These are phyloP conservation scores for Elsinoe arachidis DNA, from an alignment of 2,329 filamentous ascomycete species.

Conservation along the genomic window DNA sequence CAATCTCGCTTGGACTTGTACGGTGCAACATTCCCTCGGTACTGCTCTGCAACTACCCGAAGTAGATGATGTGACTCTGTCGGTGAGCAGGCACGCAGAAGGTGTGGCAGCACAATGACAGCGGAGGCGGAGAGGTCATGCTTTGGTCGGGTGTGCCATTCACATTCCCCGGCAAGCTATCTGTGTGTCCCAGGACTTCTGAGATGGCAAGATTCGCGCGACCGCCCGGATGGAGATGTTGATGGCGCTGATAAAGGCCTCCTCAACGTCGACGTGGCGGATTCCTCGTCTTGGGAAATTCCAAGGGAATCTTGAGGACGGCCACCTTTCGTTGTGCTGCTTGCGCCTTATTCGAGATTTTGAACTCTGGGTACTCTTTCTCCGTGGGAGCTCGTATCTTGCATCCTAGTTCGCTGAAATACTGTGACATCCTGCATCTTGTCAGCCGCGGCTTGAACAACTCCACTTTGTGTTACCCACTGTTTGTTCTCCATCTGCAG, in stretches of 20 bases:
- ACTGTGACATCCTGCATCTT: slow-evolving; percentile 47
- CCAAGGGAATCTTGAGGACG: slow-evolving; percentile 65
- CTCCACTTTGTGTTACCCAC: slow-evolving; percentile 25
- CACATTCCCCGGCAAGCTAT: not conserved
- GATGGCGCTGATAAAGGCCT: no score
- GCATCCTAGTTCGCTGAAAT: slow-evolving; percentile 69
- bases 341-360: slow-evolving; percentile 51
- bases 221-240: not conserved
- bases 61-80: not conserved
- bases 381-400: slow-evolving; percentile 44
- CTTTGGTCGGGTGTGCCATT: not conserved
- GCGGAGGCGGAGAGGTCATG: no score
- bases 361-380: slow-evolving; percentile 41
- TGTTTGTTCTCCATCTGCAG: slow-evolving; percentile 61
- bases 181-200: no score
- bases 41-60: not conserved
- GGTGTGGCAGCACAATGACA: not conserved
- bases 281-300: slow-evolving; percentile 62
- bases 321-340: slow-evolving; percentile 55
- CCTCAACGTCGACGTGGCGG: slow-evolving; percentile 24
- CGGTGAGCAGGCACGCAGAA: not conserved
- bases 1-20: no score
- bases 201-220: not conserved
- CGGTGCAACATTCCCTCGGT: no score
- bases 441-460: not conserved